A percentile compares a stretch with the other conserved stretches of the same genome.
These are phyloP conservation scores for Diaporthe sp. DNA, from an alignment of 2,329 filamentous ascomycete species.

Conservation along the genomic window DNA sequence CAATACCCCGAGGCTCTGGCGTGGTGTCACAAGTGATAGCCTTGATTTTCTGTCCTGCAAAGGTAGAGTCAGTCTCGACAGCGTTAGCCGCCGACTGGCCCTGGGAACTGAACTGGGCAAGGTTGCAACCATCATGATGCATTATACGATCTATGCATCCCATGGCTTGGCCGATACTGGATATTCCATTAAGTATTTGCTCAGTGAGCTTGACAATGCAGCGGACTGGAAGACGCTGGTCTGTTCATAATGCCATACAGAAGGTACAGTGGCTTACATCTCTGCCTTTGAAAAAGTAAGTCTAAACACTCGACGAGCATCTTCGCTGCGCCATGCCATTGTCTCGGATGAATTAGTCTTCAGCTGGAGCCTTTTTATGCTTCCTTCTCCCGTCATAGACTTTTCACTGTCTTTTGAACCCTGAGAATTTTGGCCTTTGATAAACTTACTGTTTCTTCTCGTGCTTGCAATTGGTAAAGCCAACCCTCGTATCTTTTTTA, in stretches of 20 bases:
- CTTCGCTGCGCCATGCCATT: not conserved
- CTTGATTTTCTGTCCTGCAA: not conserved
- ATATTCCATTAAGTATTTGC: not conserved
- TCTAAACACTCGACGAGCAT: not conserved
- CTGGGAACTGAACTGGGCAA: too few species aligned
- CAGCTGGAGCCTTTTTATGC: not conserved
- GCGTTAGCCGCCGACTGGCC: too few species aligned
- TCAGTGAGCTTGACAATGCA: not conserved
- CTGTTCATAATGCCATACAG: not conserved
- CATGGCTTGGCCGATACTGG: too few species aligned
- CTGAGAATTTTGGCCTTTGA: not conserved
- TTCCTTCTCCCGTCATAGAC: not conserved
- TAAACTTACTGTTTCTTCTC: not conserved
- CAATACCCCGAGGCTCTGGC: not conserved
- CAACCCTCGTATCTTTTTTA: not conserved
- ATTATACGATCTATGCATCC: too few species aligned
- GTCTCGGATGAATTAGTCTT: too few species aligned
- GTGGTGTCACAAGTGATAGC: not conserved
- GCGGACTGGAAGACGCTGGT: too few species aligned
- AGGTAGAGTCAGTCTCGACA: not conserved
- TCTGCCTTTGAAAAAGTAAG: not conserved
- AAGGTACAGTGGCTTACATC: not conserved
- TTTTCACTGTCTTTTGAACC: not conserved
- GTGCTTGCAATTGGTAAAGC: not conserved
- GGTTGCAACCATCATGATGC: too few species aligned